A percentile compares a stretch with the other conserved stretches of the same genome.
Conservation (phyloP, 75 land plant genomes). For the Selaginella tamariscina region DNA sequence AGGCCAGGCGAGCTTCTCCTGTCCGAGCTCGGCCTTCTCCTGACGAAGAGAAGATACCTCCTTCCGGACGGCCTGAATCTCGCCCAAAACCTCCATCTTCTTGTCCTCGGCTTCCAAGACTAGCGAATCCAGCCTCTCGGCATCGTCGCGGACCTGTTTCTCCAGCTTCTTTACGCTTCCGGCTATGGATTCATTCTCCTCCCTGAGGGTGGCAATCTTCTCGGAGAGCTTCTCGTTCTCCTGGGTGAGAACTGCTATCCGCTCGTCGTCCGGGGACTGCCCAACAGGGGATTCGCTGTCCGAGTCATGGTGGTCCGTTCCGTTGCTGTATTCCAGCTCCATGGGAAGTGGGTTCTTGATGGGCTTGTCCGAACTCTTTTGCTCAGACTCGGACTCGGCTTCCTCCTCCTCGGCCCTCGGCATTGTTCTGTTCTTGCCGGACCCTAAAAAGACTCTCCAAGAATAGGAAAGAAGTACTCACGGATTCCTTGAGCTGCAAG, state of each 20-base stretch:
- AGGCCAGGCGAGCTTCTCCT: background rate
- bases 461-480: no score
- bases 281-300: background rate
- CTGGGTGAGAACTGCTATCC: background rate
- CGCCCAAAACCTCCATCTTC: background rate
- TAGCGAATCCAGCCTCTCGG: background rate
- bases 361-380: background rate
- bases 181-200: background rate
- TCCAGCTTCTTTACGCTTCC: background rate
- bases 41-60: background rate
- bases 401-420: background rate
- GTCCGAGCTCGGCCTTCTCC: background rate
- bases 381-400: no score
- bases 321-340: background rate
- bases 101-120: background rate
- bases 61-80: background rate
- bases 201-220: background rate
- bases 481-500: no score
- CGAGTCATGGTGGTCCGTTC: background rate
- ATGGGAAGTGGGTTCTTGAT: background rate
- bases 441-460: background rate
- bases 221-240: background rate
- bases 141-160: background rate
- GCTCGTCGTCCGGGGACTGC: background rate
- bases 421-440: background rate